Evolutionary conservation across 2,329 filamentous ascomycete genomes (phyloP).

Genomic region (Aspergillus sergii): DNA sequence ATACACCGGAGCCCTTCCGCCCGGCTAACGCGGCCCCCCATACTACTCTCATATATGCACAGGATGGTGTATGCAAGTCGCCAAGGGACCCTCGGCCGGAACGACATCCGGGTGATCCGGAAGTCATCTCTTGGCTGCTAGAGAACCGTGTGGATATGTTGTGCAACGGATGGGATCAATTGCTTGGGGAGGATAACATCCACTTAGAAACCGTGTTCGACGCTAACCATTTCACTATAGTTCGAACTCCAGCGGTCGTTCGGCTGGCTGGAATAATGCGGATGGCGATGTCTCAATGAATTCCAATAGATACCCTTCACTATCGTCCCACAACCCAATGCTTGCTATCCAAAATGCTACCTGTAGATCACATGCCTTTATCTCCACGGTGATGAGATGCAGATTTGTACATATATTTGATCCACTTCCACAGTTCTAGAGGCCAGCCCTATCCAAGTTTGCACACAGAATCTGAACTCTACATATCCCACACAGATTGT

Average conservation of each 20-base stretch:
- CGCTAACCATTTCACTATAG: slow-evolving; percentile 39
- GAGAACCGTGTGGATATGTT: slow-evolving; percentile 51
- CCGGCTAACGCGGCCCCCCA: background rate
- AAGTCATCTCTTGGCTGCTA: slow-evolving; percentile 52
- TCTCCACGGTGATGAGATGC: no score
- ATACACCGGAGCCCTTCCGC: background rate
- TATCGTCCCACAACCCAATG: no score
- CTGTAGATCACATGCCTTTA: no score
- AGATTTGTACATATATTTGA: no score
- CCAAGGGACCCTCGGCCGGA: slow-evolving; percentile 37
- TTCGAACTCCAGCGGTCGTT: background rate
- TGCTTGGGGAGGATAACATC: slow-evolving; percentile 42
- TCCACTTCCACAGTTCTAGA: no score
- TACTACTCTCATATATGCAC: background rate
- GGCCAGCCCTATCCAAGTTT: no score
- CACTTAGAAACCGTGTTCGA: slow-evolving; percentile 26
- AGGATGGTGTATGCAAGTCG: background rate
- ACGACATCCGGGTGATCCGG: slow-evolving; percentile 44
- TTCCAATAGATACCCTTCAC: background rate
- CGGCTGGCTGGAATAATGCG: background rate
- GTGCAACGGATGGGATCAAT: slow-evolving; percentile 49
- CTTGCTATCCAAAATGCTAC: no score
- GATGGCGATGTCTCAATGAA: background rate
- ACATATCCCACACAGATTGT: background rate
- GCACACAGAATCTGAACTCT: background rate